These are phyloP conservation scores for Ascomycota sp. DNA, from an alignment of 2,329 filamentous ascomycete genomes.

Conservation along the genomic window DNA sequence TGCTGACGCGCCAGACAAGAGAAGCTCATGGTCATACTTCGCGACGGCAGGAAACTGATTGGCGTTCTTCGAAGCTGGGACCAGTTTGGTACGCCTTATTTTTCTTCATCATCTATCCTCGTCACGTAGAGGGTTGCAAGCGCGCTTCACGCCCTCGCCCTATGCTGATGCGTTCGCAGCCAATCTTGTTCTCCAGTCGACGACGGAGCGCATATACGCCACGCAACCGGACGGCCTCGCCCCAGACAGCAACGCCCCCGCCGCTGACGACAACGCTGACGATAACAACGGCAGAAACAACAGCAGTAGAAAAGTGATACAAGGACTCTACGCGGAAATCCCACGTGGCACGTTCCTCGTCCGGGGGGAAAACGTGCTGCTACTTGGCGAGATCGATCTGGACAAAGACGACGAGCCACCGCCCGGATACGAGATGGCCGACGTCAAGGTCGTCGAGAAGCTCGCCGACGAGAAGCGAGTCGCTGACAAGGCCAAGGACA, in stretches of 20 bases:
- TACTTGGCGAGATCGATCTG: conserved; percentile 89
- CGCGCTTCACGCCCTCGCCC: no score
- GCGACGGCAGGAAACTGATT: conserved; percentile 84
- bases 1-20: conserved; percentile 44
- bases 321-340: conserved; percentile 59
- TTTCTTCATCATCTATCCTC: neutral
- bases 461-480: conserved; percentile 53
- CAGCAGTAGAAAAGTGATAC: no score
- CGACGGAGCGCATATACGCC: conserved; percentile 71
- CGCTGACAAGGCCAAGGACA: conserved; percentile 52
- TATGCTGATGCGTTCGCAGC: conserved; percentile 29
- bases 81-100: conserved; percentile 58
- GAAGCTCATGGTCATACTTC: conserved; percentile 79
- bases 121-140: no score
- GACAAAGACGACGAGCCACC: conserved; percentile 83
- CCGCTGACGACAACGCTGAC: no score
- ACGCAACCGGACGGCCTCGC: conserved; percentile 21
- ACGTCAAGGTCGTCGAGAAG: conserved; percentile 48
- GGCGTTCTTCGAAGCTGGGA: conserved; percentile 92
- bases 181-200: conserved; percentile 87
- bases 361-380: conserved; percentile 86
- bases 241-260: conserved; percentile 14
- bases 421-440: conserved; percentile 47
- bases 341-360: conserved; percentile 77
- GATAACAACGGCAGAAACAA: no score